Evolutionary conservation across 2,329 filamentous ascomycete species (phyloP).

Genomic region (Pseudogymnoascus sp.): DNA sequence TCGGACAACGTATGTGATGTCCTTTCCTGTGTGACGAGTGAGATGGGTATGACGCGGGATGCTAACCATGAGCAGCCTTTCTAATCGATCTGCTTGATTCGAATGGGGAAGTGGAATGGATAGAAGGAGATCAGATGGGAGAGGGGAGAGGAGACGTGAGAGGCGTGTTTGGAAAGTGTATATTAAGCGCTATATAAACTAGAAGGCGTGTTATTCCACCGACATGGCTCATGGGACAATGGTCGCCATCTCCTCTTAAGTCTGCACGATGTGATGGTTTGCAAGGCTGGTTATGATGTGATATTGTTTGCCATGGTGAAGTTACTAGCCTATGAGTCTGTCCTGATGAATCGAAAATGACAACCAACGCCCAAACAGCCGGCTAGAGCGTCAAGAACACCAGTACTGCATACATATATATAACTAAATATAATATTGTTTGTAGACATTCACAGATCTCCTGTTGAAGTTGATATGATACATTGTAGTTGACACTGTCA

Average conservation of each 20-base stretch:
- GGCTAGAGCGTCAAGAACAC: not conserved
- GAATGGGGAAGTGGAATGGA: not conserved
- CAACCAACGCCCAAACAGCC: not conserved
- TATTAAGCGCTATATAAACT: slow-evolving; percentile 6
- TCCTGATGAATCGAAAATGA: not conserved
- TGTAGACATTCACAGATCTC: not conserved
- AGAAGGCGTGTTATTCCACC: slow-evolving; percentile 3
- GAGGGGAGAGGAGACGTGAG: not conserved
- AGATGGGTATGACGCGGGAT: not conserved
- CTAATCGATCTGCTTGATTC: not conserved
- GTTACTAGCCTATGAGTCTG: not conserved
- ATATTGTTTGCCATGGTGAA: not conserved
- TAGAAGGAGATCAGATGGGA: not conserved
- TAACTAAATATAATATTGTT: not conserved
- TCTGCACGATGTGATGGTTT: not conserved
- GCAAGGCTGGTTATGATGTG: not conserved
- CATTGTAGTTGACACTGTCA: not conserved
- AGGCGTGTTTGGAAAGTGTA: not conserved
- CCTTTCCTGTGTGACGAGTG: not conserved
- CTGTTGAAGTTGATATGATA: not conserved
- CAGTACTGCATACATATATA: not conserved
- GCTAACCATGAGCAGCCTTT: not conserved
- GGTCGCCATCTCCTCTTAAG: not conserved
- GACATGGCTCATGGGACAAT: not conserved
- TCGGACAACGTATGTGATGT: slow-evolving; percentile 51